Percentiles rank a stretch among this genome's conserved stretches.
These are phyloP conservation scores for Silene latifolia DNA, from an alignment of 148 eudicot species.

Conservation along the genomic window DNA sequence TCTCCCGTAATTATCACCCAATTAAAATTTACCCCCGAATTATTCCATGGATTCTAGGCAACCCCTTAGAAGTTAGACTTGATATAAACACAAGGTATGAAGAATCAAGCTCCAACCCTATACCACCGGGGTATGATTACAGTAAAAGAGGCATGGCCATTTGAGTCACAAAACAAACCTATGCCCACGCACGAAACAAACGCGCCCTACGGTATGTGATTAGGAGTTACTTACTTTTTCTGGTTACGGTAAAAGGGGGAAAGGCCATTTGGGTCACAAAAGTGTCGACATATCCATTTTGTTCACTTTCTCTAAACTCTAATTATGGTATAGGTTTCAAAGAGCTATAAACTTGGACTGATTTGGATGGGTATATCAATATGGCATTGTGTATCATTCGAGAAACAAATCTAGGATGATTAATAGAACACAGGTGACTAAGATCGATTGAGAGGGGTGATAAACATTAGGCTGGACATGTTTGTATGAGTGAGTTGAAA, in stretches of 20 bases:
- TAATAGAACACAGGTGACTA: background rate
- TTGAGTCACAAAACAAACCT: no score
- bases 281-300: background rate
- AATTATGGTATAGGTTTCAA: background rate
- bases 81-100: no score
- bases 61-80: no score
- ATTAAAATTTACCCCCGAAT: no score
- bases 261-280: background rate
- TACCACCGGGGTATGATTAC: no score
- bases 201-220: no score
- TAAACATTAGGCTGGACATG: background rate
- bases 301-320: background rate
- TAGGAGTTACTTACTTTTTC: background rate
- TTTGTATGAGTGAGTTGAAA: no score
- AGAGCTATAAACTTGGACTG: background rate
- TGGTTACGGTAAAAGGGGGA: background rate
- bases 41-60: no score
- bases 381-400: background rate
- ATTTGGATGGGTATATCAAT: background rate
- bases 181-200: no score
- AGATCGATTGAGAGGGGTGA: background rate
- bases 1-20: no score
- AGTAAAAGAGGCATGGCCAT: no score
- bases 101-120: no score
- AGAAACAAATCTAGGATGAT: background rate